Evolutionary conservation across 495 filamentous ascomycete species (phyloP), one percentile per base, ranked within the genome.

Genomic region (Clohesyomyces aquaticus): DNA sequence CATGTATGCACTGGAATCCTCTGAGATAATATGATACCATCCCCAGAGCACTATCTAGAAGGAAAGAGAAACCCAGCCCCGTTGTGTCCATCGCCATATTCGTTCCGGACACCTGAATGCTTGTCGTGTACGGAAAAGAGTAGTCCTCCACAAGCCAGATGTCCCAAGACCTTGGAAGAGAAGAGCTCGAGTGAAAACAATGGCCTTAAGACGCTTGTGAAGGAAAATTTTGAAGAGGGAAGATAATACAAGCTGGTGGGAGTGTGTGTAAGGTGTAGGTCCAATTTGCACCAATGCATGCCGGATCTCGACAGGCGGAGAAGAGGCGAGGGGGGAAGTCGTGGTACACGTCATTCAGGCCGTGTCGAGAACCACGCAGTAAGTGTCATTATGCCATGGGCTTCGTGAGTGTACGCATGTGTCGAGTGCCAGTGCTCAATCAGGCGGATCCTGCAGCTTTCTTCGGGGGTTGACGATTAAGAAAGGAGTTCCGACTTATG

Each of bases 171-270:
- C 23, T 12, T 29, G 22, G 26, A 52, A 52, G 49, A 59, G 56
- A 59, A 42, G 16, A 47, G 21, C 6, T 19, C n/a, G 38, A 57
- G 53, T 26, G 28, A 28, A 55, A 18, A 52, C 18, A 55, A 23
- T 19, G 28, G 21, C 28, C 26, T 55, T 18, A 22, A 28, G 21
- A 26, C 28, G 29, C 21, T 43, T 26, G n/a, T 11, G 25, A 28
- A n/a, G 48, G 35, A n/a, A 43, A 32, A 14, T 61, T 61, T 61
- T 51, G 47, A 61, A n/a, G 48, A 61, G 45, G 50, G n/a, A n/a
- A 51, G 29, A 46, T 52, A 21, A 49, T 49, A 61, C 58, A 52
- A 28, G 14, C n/a, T 61, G 16, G 10, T 19, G 10, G 38, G 38
- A 14, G 9, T 25, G 41, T 42, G 53, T 26, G 4, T 9, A 9